Evolutionary conservation across 441 rosid genomes (phyloP).

Genomic region (Jatropha podagrica): DNA sequence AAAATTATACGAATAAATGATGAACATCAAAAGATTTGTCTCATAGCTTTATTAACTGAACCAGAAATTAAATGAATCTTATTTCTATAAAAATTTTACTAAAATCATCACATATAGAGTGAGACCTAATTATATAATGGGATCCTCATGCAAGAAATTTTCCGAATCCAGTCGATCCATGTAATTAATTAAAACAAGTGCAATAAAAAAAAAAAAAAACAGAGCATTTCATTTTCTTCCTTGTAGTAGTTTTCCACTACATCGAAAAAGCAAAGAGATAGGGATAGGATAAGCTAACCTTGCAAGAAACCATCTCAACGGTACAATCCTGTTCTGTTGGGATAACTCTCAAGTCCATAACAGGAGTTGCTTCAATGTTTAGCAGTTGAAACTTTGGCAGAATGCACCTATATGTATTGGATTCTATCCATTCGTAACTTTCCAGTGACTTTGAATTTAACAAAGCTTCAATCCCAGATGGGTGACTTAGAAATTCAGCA

Average conservation of each 20-base stretch:
- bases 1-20: no score
- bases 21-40: no score
- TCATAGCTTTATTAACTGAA: no score
- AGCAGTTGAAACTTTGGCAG: constrained; percentile 62
- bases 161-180: not conserved
- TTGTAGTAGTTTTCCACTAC: not conserved
- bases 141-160: no score
- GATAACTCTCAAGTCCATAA: constrained; percentile 60
- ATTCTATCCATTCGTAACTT: constrained; percentile 48
- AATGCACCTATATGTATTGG: constrained; percentile 66
- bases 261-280: not conserved
- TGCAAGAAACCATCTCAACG: constrained; percentile 77
- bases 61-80: no score
- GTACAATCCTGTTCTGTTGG: constrained; percentile 62
- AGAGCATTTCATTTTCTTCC: not conserved
- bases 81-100: no score
- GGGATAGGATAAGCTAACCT: constrained; percentile 42
- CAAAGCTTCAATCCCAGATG: constrained; percentile 69
- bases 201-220: not conserved
- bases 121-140: no score
- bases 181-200: not conserved
- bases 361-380: constrained; percentile 73
- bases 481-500: constrained; percentile 59
- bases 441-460: constrained; percentile 60
- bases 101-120: no score